phyloP scores from a whole-genome alignment of 2,329 filamentous ascomycete species.

The Hypoxylon sp. region DNA sequence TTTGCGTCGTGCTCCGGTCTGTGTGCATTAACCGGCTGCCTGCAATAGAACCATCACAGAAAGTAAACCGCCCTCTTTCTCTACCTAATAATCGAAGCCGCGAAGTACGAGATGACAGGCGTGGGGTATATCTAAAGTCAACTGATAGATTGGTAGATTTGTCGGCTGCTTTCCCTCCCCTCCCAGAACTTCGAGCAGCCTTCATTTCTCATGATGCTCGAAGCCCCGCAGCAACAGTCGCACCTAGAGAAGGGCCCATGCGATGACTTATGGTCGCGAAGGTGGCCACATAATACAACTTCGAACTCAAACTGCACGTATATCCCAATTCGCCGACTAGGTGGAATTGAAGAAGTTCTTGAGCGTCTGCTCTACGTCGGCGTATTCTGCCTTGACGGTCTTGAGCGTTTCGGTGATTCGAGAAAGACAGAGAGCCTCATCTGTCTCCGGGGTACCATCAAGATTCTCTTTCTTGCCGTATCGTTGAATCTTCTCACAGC shows the following conservation, averaged over 20 bases:
- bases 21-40: conserved; percentile 39
- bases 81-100: conserved; percentile 46
- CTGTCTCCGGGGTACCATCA: conserved; percentile 76
- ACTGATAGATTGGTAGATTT: conserved; percentile 43
- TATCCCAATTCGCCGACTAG: conserved; percentile 36
- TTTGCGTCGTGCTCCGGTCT: conserved; percentile 39
- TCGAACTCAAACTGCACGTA: conserved; percentile 23
- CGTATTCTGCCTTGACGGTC: conserved; percentile 82
- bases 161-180: conserved; percentile 37
- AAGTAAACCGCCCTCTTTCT: conserved; percentile 51
- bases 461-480: conserved; percentile 87
- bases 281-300: conserved; percentile 31
- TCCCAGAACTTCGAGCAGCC: conserved; percentile 51
- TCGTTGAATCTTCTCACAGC: conserved; percentile 96
- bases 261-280: conserved; percentile 31
- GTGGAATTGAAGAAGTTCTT: conserved; percentile 73
- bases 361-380: conserved; percentile 78
- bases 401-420: conserved; percentile 79
- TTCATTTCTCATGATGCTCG: conserved; percentile 55
- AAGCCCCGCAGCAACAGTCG: conserved; percentile 39
- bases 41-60: conserved; percentile 41
- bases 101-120: conserved; percentile 38
- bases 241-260: conserved; percentile 28
- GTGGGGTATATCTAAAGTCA: conserved; percentile 47
- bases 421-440: conserved; percentile 77